Evolutionary conservation across 805 yeast genomes (phyloP).

Genomic region (Candida chilensis): DNA sequence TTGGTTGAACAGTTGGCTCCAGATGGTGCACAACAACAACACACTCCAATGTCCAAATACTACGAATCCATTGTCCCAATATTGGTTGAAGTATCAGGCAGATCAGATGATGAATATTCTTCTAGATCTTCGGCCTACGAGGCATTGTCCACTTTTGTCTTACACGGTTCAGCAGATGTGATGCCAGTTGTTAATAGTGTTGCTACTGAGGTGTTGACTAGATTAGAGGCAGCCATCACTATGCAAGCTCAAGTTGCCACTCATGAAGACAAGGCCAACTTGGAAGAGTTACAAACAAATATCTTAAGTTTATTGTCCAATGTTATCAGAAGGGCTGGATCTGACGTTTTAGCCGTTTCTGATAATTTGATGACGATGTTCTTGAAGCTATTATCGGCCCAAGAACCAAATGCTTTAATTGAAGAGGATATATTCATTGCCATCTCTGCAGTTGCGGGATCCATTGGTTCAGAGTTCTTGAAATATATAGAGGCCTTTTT

Average conservation of each 20-base stretch:
- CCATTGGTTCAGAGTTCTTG: conserved; percentile 62
- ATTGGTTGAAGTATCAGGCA: conserved; percentile 58
- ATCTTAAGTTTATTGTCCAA: conserved; percentile 71
- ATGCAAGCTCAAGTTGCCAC: conserved; percentile 50
- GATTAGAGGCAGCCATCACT: conserved; percentile 63
- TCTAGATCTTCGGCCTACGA: conserved; percentile 96
- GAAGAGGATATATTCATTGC: conserved; percentile 95
- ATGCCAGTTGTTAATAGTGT: conserved; percentile 60
- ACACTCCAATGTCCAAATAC: conserved; percentile 67
- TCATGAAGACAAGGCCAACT: conserved; percentile 63
- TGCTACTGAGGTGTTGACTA: conserved; percentile 63
- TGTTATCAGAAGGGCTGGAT: conserved; percentile 73
- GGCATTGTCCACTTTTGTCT: conserved; percentile 77
- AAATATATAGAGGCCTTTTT: conserved; percentile 75
- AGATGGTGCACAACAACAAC: conserved; percentile 35
- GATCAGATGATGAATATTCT: conserved; percentile 74
- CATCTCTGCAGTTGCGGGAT: conserved; percentile 80
- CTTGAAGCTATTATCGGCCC: conserved; percentile 54
- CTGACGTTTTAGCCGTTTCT: conserved; percentile 55
- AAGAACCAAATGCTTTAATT: conserved; percentile 63
- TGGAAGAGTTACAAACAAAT: conserved; percentile 86
- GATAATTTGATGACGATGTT: conserved; percentile 83
- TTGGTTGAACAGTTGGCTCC: conserved; percentile 72
- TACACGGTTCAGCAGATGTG: conserved; percentile 63
- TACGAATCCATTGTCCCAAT: conserved; percentile 63